These are phyloP conservation scores for Ogataea corticis DNA, from an alignment of 805 yeast genomes.

Conservation along the genomic window DNA sequence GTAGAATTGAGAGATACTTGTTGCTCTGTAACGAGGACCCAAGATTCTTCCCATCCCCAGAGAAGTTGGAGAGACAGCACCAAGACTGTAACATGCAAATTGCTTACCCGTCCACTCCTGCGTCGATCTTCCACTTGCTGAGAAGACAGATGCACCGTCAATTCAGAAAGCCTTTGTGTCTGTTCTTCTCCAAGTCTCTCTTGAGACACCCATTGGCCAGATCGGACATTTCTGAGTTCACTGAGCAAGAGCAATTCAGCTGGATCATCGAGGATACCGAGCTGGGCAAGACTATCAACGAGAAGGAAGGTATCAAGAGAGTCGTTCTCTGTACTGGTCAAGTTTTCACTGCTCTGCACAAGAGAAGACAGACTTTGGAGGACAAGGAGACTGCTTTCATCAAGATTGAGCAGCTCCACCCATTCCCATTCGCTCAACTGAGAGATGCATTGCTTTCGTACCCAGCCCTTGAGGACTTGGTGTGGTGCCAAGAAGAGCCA, in stretches of 20 bases:
- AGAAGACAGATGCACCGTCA: slow-evolving; percentile 99
- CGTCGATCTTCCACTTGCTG: slow-evolving; percentile 91
- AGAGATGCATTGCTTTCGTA: slow-evolving; percentile 79
- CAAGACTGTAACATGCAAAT: slow-evolving; percentile 98
- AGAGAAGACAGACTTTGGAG: slow-evolving; percentile 76
- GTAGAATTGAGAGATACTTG: slow-evolving; percentile 94
- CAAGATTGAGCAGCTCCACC: slow-evolving; percentile 92
- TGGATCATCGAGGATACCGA: slow-evolving; percentile 95
- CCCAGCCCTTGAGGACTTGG: slow-evolving; percentile 83
- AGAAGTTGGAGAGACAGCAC: slow-evolving; percentile 92
- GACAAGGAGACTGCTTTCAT: slow-evolving; percentile 85
- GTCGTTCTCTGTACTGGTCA: slow-evolving; percentile 87
- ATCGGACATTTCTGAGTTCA: slow-evolving; percentile 79
- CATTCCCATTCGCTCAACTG: slow-evolving; percentile 97
- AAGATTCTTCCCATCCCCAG: slow-evolving; percentile 86
- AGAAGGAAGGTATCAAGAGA: slow-evolving; percentile 84
- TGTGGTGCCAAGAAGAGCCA: slow-evolving; percentile 99
- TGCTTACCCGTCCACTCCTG: slow-evolving; percentile 97
- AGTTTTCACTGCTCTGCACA: slow-evolving; percentile 89
- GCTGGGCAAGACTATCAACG: slow-evolving; percentile 72
- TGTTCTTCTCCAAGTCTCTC: slow-evolving; percentile 90
- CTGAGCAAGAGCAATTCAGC: slow-evolving; percentile 88
- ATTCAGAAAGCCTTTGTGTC: slow-evolving; percentile 87
- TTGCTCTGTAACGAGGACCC: slow-evolving; percentile 96
- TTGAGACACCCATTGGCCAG: slow-evolving; percentile 98